Conservation (phyloP, 1,284 basidiomycete genomes). For the Ganoderma lingzhi region DNA sequence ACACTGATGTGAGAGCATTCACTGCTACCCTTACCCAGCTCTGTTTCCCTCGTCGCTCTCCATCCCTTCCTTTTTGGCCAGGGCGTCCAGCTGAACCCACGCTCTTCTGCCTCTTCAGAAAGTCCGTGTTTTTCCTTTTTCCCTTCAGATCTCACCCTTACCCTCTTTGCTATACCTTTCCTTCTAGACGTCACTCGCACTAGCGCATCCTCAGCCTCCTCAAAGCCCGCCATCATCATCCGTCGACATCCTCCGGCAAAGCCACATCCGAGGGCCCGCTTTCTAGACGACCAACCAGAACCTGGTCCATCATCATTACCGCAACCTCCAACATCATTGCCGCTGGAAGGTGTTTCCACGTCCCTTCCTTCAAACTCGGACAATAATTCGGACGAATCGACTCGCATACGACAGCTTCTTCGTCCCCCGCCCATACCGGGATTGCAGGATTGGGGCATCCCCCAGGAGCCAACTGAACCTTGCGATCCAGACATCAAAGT, state of each 20-base stretch:
- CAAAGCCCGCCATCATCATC: slow-evolving; percentile 65
- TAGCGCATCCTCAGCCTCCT: slow-evolving; percentile 13
- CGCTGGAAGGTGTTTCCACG: slow-evolving; percentile 19
- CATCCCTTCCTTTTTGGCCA: slow-evolving; percentile 67
- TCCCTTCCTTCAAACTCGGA: slow-evolving; percentile 2
- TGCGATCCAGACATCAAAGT: slow-evolving; percentile 74
- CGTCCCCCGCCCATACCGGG: slow-evolving; percentile 70
- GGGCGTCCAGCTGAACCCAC: slow-evolving; percentile 61
- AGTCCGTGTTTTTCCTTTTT: slow-evolving; percentile 46
- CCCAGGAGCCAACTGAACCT: slow-evolving; percentile 60
- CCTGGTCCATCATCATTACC: slow-evolving; percentile 21
- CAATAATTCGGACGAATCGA: slow-evolving; percentile 50
- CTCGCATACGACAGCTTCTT: slow-evolving; percentile 61
- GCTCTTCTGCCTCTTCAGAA: slow-evolving; percentile 53
- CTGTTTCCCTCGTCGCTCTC: slow-evolving; percentile 77
- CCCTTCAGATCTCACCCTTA: neutral
- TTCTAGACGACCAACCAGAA: slow-evolving; percentile 49
- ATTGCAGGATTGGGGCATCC: slow-evolving; percentile 82
- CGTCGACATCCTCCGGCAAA: slow-evolving; percentile 57
- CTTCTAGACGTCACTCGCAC: neutral
- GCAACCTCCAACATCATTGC: slow-evolving; percentile 16
- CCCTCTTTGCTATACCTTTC: neutral
- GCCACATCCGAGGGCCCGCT: slow-evolving; percentile 55
- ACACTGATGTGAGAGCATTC: slow-evolving; percentile 67
- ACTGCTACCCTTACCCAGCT: slow-evolving; percentile 45